Evolutionary conservation across 2,329 filamentous ascomycete species (phyloP).

Genomic region (Ophiostoma tasmaniense): DNA sequence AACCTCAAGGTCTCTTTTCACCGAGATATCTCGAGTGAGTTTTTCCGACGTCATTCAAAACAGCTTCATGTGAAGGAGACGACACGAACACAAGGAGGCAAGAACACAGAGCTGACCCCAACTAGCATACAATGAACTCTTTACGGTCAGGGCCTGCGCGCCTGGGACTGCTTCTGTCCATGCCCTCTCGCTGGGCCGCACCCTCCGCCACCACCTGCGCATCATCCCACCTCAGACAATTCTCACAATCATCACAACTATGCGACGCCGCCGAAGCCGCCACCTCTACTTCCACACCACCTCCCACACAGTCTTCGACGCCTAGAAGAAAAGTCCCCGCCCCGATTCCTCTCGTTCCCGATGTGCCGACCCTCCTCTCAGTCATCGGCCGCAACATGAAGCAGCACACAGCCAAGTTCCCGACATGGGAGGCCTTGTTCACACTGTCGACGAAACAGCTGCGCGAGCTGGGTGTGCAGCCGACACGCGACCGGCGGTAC

Average conservation of each 20-base stretch:
- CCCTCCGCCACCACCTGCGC: background rate
- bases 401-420: conserved; percentile 77
- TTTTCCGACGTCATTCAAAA: background rate
- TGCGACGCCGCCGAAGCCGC: background rate
- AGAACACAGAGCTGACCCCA: background rate
- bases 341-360: conserved; percentile 78
- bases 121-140: conserved; percentile 24
- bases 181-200: conserved; percentile 10
- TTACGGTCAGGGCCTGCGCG: conserved; percentile 24
- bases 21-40: background rate
- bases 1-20: background rate
- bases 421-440: conserved; percentile 86
- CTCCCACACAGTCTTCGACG: background rate
- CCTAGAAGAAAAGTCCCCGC: conserved; percentile 39
- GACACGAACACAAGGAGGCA: background rate
- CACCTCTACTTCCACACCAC: background rate
- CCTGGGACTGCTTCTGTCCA: conserved; percentile 24
- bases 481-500: conserved; percentile 72
- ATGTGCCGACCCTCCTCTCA: conserved; percentile 76
- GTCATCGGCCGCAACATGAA: conserved; percentile 83
- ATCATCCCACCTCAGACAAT: background rate
- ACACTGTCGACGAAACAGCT: conserved; percentile 68
- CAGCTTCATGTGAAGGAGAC: background rate
- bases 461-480: conserved; percentile 76
- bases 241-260: conserved; percentile 4